Percentiles rank a stretch among this genome's conserved stretches.
phyloP scores from a whole-genome alignment of 208 protist species.

The Acanthamoeba lenticulata region DNA sequence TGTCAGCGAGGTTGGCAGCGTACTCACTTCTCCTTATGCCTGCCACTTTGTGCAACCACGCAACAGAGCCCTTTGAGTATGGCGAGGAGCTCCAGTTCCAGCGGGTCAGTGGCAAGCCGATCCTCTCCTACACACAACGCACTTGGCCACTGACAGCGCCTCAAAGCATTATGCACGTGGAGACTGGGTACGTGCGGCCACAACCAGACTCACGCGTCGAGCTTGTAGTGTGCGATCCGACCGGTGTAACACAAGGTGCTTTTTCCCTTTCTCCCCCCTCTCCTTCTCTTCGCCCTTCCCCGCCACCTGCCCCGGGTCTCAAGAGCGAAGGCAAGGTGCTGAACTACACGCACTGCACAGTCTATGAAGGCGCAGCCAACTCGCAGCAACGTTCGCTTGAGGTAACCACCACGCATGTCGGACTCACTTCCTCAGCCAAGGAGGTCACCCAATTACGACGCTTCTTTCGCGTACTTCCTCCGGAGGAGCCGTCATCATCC shows the following conservation, averaged over 20 bases:
- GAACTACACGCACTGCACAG: background rate
- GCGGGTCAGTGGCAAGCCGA: background rate
- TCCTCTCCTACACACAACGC: background rate
- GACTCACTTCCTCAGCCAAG: background rate
- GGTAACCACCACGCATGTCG: background rate
- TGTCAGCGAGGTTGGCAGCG: too few species aligned
- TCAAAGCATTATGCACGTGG: background rate
- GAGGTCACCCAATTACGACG: background rate
- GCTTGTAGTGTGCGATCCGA: background rate
- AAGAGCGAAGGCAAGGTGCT: too few species aligned
- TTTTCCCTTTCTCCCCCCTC: background rate
- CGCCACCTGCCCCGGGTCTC: too few species aligned
- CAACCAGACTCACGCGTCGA: background rate
- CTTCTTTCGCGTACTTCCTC: background rate
- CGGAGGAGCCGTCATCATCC: background rate
- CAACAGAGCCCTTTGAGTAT: background rate
- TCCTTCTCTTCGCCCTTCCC: too few species aligned
- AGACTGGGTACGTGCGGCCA: background rate
- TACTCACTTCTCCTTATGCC: too few species aligned
- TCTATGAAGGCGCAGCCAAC: background rate
- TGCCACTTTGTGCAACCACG: too few species aligned
- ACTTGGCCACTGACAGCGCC: background rate
- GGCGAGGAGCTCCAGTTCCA: background rate
- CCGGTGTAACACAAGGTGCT: background rate
- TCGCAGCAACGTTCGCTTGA: background rate